Base-by-base conservation (phyloP, 768 basidiomycete genomes). In the Clathrus columnatus region DNA sequence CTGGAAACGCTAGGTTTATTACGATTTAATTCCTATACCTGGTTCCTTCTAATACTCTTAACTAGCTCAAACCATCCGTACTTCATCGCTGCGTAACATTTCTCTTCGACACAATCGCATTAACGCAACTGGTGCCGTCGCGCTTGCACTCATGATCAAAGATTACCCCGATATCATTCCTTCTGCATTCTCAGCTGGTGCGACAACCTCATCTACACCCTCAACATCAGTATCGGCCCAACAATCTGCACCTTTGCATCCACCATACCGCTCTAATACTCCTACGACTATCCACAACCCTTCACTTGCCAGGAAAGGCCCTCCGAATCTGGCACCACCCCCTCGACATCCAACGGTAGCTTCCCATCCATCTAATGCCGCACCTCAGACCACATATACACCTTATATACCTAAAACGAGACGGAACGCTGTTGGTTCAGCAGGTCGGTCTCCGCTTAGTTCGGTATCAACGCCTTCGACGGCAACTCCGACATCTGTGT, bases 131-230 rank as follows among this genome's bases (percentile, higher is more conserved):
- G 92, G 93, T 29, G 92, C 87, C 7, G 91, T 98, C 5, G 88
- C 92, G 0, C 75, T 98, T 11, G 93, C 95, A 0, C 77, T 96
- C 50, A 94, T 99, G 91, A 93, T 97, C 59, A 82, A 89, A 50
- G 95, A 99, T 68, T 98, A 97, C 65, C 90, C 91, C 3, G 91
- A 96, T 60, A 76, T 85, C 43, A 78, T 84, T 60, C 69, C 71
- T 1, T 56, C 61, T 11, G 55, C 67, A 18, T 61, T 63, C 27
- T 44, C 61, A 16, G 18, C 52, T 24, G 45, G 46, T 32, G 5
- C 58, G 28, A 47, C 47, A 8, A 29, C 18, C 11, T 48, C 24
- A 36, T 36, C 36, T 4, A 36, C 4, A 14, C 11, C n/a, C 11
- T 36, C 36, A 4, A n/a, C 4, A 6, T 73, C 68, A 21, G 57